These are phyloP conservation scores for Protomyces inouyei DNA, from an alignment of 1,139 yeast species.

Conservation along the genomic window DNA sequence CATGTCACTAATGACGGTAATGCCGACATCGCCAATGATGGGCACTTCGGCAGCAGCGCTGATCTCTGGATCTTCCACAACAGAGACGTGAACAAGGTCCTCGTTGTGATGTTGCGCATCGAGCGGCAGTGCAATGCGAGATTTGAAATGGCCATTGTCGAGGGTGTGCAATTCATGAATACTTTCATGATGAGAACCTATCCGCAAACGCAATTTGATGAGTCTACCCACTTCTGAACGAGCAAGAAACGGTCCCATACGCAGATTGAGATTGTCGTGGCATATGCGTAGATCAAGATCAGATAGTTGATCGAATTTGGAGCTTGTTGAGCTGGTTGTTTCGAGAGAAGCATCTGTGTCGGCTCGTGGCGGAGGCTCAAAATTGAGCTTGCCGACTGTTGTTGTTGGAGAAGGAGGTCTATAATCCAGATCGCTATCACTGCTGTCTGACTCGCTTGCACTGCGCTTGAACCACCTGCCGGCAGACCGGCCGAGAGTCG, in stretches of 20 bases:
- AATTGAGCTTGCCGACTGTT: not conserved
- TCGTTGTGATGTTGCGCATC: constrained; percentile 11
- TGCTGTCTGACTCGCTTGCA: not conserved
- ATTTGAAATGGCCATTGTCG: constrained; percentile 32
- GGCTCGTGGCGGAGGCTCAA: not conserved
- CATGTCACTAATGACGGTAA: constrained; percentile 80
- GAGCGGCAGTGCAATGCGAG: constrained; percentile 5
- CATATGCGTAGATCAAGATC: not conserved
- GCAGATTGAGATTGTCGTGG: not conserved
- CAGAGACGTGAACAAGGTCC: constrained; percentile 26
- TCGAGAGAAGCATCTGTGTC: not conserved
- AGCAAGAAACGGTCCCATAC: constrained; percentile 30
- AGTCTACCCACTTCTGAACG: constrained; percentile 29
- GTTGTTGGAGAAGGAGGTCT: not conserved
- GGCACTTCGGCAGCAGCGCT: constrained; percentile 30
- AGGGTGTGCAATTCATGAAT: constrained; percentile 29
- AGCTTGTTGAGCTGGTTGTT: not conserved
- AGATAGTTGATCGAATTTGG: not conserved
- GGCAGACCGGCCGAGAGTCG: not conserved
- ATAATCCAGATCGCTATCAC: not conserved
- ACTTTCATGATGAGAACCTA: constrained; percentile 28
- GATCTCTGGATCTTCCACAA: constrained; percentile 30
- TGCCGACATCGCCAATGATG: constrained; percentile 43
- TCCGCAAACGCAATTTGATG: constrained; percentile 30
- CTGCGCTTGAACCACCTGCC: not conserved